Evolutionary conservation across 2,329 filamentous ascomycete genomes (phyloP), one percentile per base, ranked within the genome.

Genomic region (Paracoccidioides brasiliensis): DNA sequence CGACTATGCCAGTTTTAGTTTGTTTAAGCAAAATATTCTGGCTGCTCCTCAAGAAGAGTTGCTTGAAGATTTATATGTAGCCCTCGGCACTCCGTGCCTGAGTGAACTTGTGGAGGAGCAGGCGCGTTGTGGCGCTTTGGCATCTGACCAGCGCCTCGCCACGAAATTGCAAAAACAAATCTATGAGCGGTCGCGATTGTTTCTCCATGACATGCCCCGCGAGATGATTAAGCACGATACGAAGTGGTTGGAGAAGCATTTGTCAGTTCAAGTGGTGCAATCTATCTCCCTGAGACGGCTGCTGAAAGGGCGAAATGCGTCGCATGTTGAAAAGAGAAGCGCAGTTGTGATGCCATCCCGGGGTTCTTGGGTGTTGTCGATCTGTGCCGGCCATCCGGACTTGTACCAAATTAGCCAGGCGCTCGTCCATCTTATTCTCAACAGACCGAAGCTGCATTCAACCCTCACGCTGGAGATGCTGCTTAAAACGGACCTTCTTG

Each of bases 361-460:
- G 53, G 76, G 69, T 30, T 78, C 80, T 14, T 85, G 80, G 67
- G 79, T 83, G 4, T 73, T 97, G n/a, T 94, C 85, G 65, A 82
- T 97, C 41, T 84, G 85, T 3, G 80, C 83, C 8, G 79, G 76
- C 1, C 80, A 81, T 57, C 85, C 82, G 35, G 90, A 97, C 66
- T 81, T 94, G 66, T 97, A 95, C 67, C 90, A 98, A 72, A 84
- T 98, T 61, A 93, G 89, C 56, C 86, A 90, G 63, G 88, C 88
- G 32, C 78, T 98, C 49, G 89, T 91, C 59, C 83, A 85, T 64
- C 74, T 95, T 53, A 77, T 98, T 41, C 76, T 98, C 50, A 81
- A 82, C 53, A 81, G 89, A 28, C 90, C 91, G 6, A 91, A 88
- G 60, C 87, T 95, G 64, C 87, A 94, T 66, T 90, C 91, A 2